A percentile compares a stretch with the other conserved stretches of the same genome.
Evolutionary conservation across 148 eudicot species (phyloP).

Genomic region (Chenopodium suecicum): DNA sequence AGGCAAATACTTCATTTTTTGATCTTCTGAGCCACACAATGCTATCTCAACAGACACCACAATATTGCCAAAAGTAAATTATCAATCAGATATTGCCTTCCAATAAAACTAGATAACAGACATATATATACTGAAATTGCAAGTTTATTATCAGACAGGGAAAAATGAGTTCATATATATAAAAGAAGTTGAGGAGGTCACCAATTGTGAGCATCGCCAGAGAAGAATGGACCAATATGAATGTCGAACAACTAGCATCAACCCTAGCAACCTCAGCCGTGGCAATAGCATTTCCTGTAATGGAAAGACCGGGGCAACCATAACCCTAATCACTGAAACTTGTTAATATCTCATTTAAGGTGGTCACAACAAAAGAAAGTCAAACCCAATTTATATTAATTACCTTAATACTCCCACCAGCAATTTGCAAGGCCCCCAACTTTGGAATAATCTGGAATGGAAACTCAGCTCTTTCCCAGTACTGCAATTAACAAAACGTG

Average conservation of each 20-base stretch:
- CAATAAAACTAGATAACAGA: neutral
- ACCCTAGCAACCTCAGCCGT: slow-evolving; percentile 86
- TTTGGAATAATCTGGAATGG: slow-evolving; percentile 89
- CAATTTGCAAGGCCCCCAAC: slow-evolving; percentile 62
- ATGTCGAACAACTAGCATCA: slow-evolving; percentile 98
- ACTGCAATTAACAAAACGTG: slow-evolving; percentile 41
- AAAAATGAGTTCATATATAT: neutral
- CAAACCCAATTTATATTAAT: slow-evolving; percentile 4
- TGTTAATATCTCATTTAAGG: slow-evolving; percentile 18
- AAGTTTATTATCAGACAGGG: neutral
- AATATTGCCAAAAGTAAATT: slow-evolving; percentile 9
- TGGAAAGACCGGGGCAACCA: slow-evolving; percentile 88
- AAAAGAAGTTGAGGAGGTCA: slow-evolving; percentile 23
- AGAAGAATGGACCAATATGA: slow-evolving; percentile 92
- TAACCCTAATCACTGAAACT: slow-evolving; percentile 58
- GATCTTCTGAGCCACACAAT: slow-evolving; percentile 80
- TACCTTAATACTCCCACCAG: slow-evolving; percentile 95
- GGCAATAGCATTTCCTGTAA: slow-evolving; percentile 74
- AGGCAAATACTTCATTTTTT: slow-evolving; percentile 82
- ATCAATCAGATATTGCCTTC: neutral
- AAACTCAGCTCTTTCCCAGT: slow-evolving; percentile 97
- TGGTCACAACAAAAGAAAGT: neutral
- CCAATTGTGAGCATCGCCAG: slow-evolving; percentile 96
- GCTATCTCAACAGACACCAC: slow-evolving; percentile 45
- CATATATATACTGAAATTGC: neutral